Evolutionary conservation across 1,139 yeast species (phyloP).

Genomic region (Pneumocystis carinii): DNA sequence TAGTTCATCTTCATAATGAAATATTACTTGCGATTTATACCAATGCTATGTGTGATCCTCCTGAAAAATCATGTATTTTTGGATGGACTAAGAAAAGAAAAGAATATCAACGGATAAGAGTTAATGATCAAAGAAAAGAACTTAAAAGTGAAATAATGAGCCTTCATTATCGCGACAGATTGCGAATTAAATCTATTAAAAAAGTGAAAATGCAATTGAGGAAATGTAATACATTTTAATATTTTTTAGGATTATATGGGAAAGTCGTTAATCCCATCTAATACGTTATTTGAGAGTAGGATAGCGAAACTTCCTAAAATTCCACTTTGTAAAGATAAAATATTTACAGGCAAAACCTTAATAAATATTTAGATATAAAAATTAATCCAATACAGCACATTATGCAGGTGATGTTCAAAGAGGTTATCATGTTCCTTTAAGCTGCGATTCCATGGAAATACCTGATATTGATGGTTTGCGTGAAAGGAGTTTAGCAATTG

Average conservation of each 20-base stretch:
- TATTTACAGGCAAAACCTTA: conserved; percentile 14
- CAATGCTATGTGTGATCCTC: conserved; percentile 66
- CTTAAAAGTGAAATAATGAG: conserved; percentile 79
- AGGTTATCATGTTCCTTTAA: conserved; percentile 70
- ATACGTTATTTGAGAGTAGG: conserved; percentile 67
- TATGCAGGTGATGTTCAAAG: conserved; percentile 92
- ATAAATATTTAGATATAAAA: neutral
- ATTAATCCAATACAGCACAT: conserved; percentile 22
- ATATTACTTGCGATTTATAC: conserved; percentile 67
- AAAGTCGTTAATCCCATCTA: conserved; percentile 65
- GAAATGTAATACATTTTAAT: neutral
- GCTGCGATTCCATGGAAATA: conserved; percentile 56
- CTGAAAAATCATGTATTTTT: conserved; percentile 26
- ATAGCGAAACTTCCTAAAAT: conserved; percentile 76
- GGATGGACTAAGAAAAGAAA: conserved; percentile 37
- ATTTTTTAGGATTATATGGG: conserved; percentile 5
- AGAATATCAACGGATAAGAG: conserved; percentile 14
- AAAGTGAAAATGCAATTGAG: conserved; percentile 22
- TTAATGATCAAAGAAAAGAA: conserved; percentile 49
- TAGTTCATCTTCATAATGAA: conserved; percentile 53
- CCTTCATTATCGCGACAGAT: conserved; percentile 68
- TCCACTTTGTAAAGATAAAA: conserved; percentile 46
- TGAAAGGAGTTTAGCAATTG: conserved; percentile 61
- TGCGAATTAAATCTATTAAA: conserved; percentile 69
- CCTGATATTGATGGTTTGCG: conserved; percentile 67